Evolutionary conservation across 2,329 filamentous ascomycete species (phyloP).

Genomic region (Fusarium ambrosium): DNA sequence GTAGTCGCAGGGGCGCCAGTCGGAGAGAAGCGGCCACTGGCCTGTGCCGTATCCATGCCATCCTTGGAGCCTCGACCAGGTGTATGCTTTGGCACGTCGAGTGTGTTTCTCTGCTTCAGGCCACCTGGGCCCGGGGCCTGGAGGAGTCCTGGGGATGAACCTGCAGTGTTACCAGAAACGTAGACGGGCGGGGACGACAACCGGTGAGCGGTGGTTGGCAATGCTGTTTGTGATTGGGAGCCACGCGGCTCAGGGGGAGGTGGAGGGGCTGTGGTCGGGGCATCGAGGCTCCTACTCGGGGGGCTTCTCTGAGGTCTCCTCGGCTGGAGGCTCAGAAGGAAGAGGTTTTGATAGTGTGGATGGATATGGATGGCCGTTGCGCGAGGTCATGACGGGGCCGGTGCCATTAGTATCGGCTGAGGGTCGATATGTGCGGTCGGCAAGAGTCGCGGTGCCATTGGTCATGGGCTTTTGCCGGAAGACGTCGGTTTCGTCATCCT

Average conservation of each 20-base stretch:
- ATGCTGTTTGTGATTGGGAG: constrained; percentile 30
- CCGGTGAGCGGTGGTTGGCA: constrained; percentile 62
- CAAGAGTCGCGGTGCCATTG: constrained; percentile 48
- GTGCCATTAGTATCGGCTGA: constrained; percentile 38
- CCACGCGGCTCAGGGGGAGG: constrained; percentile 31
- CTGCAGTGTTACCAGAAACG: constrained; percentile 55
- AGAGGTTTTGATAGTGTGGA: constrained; percentile 40
- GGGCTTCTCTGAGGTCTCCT: constrained; percentile 27
- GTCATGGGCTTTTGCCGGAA: constrained; percentile 40
- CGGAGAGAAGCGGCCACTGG: constrained; percentile 87
- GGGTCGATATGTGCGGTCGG: constrained; percentile 48
- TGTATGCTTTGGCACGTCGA: constrained; percentile 83
- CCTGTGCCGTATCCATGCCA: constrained; percentile 73
- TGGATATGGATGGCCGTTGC: constrained; percentile 29
- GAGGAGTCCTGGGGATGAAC: constrained; percentile 64
- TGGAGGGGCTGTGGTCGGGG: constrained; percentile 21
- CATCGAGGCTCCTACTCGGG: constrained; percentile 35
- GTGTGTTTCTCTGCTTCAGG: constrained; percentile 85
- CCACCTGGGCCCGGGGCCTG: constrained; percentile 64
- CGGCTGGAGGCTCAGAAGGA: constrained; percentile 37
- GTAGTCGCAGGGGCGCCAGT: constrained; percentile 61
- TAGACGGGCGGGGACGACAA: constrained; percentile 76
- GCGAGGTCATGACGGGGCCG: constrained; percentile 19
- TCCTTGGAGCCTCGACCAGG: constrained; percentile 81
- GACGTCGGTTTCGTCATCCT: constrained; percentile 44